Conservation (phyloP, 345 rosid genomes). For the Camelina sativa region DNA sequence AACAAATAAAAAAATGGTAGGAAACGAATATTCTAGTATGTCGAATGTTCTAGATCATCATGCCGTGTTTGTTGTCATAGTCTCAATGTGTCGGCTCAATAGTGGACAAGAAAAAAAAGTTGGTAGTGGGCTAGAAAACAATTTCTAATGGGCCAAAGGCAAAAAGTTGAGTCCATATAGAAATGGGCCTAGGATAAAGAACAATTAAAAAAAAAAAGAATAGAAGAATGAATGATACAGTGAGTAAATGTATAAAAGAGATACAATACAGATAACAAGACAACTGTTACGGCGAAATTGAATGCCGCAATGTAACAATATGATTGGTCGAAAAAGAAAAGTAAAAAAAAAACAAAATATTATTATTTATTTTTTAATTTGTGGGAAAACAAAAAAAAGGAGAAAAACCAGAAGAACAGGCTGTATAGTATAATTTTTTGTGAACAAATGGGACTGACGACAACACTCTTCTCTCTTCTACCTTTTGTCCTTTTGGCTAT, state of each 20-base stretch:
- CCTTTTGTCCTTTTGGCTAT: constrained; percentile 40
- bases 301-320: constrained; percentile 38
- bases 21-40: constrained; percentile 30
- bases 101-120: too few relatives aligned
- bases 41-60: too few relatives aligned
- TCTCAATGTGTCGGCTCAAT: too few relatives aligned
- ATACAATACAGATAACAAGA: constrained; percentile 24
- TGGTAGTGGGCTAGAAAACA: too few relatives aligned
- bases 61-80: too few relatives aligned
- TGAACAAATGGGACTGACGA: constrained; percentile 45
- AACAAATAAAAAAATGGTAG: not conserved
- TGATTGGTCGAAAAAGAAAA: constrained; percentile 37
- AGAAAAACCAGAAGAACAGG: constrained; percentile 47
- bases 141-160: too few relatives aligned
- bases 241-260: not conserved
- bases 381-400: constrained; percentile 1
- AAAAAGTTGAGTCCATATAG: not conserved
- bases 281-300: constrained; percentile 45
- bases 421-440: constrained; percentile 44
- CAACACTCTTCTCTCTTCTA: constrained; percentile 45
- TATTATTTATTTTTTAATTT: not conserved
- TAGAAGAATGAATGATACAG: not conserved
- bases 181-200: constrained; percentile 15
- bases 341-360: not conserved
- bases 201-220: not conserved